phyloP scores from a whole-genome alignment of 2,329 filamentous ascomycete genomes.

The Fusarium sp. region DNA sequence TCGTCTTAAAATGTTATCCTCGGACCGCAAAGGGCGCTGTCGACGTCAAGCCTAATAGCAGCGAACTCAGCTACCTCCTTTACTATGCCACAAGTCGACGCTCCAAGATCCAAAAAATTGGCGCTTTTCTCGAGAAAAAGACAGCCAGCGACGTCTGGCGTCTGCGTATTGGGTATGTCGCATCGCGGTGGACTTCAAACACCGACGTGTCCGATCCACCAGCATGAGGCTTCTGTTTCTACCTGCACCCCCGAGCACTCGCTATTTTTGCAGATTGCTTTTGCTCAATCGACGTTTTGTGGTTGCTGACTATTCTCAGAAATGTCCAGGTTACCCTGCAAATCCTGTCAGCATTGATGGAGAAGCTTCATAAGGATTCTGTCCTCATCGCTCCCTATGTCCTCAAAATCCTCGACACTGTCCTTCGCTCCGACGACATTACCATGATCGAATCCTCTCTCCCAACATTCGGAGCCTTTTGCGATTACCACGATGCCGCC shows the following conservation, averaged over 20 bases:
- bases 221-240: background rate
- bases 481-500: conserved; percentile 85
- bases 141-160: conserved; percentile 92
- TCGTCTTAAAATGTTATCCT: conserved; percentile 96
- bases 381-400: conserved; percentile 87
- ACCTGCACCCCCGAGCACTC: background rate
- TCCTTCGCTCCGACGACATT: conserved; percentile 86
- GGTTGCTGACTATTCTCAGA: conserved; percentile 54
- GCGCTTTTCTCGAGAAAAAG: conserved; percentile 92
- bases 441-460: conserved; percentile 92
- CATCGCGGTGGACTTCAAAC: conserved; percentile 16
- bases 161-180: conserved; percentile 78
- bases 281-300: background rate
- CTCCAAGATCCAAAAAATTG: conserved; percentile 96
- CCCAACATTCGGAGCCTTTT: conserved; percentile 87
- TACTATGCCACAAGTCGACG: conserved; percentile 96
- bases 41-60: conserved; percentile 94
- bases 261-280: background rate
- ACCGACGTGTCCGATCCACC: conserved; percentile 27
- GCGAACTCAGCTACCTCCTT: conserved; percentile 94
- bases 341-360: conserved; percentile 89
- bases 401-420: conserved; percentile 82
- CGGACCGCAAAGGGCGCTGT: conserved; percentile 89
- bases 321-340: conserved; percentile 95
- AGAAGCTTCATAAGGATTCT: conserved; percentile 90